These are phyloP conservation scores for Penicillium sp. DNA, from an alignment of 2,329 filamentous ascomycete genomes.

Conservation along the genomic window DNA sequence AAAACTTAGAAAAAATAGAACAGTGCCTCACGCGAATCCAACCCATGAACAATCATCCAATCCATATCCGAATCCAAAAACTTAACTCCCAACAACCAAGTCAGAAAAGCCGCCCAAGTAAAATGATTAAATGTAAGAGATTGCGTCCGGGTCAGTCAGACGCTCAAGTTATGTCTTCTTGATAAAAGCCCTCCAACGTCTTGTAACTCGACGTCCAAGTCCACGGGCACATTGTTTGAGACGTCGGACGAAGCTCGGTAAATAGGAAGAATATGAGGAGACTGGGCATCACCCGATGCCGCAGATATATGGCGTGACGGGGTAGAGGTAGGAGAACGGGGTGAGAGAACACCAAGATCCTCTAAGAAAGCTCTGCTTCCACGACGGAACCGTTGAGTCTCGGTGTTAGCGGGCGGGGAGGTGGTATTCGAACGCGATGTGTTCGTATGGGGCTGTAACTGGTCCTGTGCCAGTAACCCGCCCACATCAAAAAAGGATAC, in stretches of 20 bases:
- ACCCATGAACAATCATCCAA: neutral
- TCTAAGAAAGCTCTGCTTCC: slow-evolving; percentile 34
- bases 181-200: slow-evolving; percentile 45
- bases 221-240: slow-evolving; percentile 6
- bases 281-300: neutral
- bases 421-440: slow-evolving; percentile 4
- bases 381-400: slow-evolving; percentile 7
- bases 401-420: slow-evolving; percentile 3
- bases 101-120: neutral
- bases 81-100: neutral
- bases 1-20: no score
- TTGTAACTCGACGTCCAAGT: slow-evolving; percentile 36
- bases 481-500: slow-evolving; percentile 86
- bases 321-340: slow-evolving; percentile 1
- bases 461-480: slow-evolving; percentile 60
- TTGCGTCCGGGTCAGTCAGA: neutral
- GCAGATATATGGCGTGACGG: neutral
- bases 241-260: slow-evolving; percentile 22
- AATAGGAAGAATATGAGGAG: slow-evolving; percentile 15
- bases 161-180: slow-evolving; percentile 5
- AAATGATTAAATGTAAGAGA: neutral
- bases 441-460: slow-evolving; percentile 1
- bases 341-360: slow-evolving; percentile 30
- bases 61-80: neutral
- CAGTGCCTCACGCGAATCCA: neutral